phyloP scores from a whole-genome alignment of 169 alveolate species.

The Eimeria acervulina region DNA sequence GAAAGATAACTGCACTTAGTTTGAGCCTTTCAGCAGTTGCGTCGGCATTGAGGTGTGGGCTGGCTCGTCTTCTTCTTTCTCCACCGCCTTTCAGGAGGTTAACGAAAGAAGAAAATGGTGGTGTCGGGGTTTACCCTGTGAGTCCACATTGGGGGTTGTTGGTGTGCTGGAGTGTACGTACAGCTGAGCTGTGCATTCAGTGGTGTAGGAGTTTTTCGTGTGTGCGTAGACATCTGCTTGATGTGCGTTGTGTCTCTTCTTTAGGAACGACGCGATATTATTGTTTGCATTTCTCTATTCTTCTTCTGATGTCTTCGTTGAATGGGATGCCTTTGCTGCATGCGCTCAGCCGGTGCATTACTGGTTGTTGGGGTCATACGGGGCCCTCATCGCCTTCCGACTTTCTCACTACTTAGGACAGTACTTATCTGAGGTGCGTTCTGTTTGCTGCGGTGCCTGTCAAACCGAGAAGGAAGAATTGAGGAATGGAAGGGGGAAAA shows the following conservation, averaged over 20 bases:
- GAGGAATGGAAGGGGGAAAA: background rate
- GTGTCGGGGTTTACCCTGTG: conserved; percentile 57
- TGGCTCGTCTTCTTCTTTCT: background rate
- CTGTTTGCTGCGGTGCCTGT: background rate
- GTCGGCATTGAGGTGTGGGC: background rate
- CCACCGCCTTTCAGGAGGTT: background rate
- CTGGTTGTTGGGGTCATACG: conserved; percentile 89
- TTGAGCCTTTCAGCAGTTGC: background rate
- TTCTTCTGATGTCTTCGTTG: conserved; percentile 87
- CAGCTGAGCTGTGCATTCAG: conserved; percentile 1
- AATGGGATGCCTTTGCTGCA: conserved; percentile 88
- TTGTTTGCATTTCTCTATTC: conserved; percentile 88
- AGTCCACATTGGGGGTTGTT: background rate
- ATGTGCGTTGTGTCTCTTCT: background rate
- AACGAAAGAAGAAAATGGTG: conserved; percentile 34
- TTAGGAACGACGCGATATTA: conserved; percentile 88
- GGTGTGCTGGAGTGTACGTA: background rate
- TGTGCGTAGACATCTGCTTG: background rate
- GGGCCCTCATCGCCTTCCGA: conserved; percentile 87
- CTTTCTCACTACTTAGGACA: conserved; percentile 87
- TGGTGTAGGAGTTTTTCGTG: background rate
- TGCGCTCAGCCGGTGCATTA: conserved; percentile 89
- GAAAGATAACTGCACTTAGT: background rate
- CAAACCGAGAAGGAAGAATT: background rate
- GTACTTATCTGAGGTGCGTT: conserved; percentile 85